A percentile compares a stretch with the other conserved stretches of the same genome.
These are phyloP conservation scores for Andrographis paniculata DNA, from an alignment of 305 asterid species.

Conservation along the genomic window DNA sequence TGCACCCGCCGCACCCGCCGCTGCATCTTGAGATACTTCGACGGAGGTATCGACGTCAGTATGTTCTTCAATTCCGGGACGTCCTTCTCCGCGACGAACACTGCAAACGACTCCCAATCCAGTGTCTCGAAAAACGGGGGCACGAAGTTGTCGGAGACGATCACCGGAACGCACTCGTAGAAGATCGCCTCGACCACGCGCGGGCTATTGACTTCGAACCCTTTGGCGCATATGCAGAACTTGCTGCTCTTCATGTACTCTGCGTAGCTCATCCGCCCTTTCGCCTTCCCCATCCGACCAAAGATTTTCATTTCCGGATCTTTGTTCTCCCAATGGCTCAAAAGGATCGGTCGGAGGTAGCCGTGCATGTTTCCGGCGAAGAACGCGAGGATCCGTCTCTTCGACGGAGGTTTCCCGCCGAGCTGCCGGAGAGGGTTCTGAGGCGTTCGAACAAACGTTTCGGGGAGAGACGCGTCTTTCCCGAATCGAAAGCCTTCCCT, in stretches of 20 bases:
- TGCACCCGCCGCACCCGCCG: conserved; percentile 56
- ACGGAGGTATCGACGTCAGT: conserved; percentile 39
- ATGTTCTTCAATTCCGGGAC: conserved; percentile 54
- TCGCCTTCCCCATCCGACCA: conserved; percentile 30
- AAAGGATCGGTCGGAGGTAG: conserved; percentile 48
- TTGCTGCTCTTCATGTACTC: conserved; percentile 85
- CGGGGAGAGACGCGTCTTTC: conserved; percentile 66
- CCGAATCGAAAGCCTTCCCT: conserved; percentile 52
- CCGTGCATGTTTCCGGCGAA: conserved; percentile 83
- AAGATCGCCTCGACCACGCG: conserved; percentile 85
- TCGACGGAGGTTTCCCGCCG: conserved; percentile 60
- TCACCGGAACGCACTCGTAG: conserved; percentile 82
- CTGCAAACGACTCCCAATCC: conserved; percentile 68
- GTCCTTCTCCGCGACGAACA: conserved; percentile 61
- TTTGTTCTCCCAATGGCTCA: conserved; percentile 59
- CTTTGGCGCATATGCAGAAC: conserved; percentile 71
- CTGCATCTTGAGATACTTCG: conserved; percentile 49
- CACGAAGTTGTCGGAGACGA: conserved; percentile 59
- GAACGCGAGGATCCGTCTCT: conserved; percentile 53
- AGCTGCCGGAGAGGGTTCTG: conserved; percentile 40
- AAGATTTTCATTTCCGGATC: conserved; percentile 73
- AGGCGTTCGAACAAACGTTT: conserved; percentile 27
- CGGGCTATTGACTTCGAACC: conserved; percentile 71
- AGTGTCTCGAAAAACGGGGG: conserved; percentile 68
- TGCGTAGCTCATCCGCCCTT: conserved; percentile 44